Evolutionary conservation across 202 grass and related monocot species (phyloP).

Genomic region (Musa balbisiana): DNA sequence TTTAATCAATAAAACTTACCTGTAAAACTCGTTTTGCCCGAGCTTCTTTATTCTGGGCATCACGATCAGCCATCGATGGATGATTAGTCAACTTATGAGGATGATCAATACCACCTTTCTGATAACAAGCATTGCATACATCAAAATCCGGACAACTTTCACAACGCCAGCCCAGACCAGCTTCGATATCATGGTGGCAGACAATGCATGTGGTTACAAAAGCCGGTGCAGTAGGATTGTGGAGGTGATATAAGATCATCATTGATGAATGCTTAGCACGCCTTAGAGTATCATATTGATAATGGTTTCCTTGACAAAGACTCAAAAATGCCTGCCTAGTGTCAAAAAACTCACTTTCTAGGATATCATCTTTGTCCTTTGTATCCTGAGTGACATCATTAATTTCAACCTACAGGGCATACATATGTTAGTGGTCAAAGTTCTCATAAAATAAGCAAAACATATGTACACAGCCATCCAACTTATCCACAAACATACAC

Average conservation of each 20-base stretch:
- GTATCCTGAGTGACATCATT: conserved; percentile 52
- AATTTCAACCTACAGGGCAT: conserved; percentile 65
- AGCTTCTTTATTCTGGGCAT: conserved; percentile 96
- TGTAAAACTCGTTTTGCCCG: conserved; percentile 82
- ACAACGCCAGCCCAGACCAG: conserved; percentile 89
- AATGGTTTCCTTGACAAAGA: conserved; percentile 99
- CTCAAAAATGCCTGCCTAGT: conserved; percentile 91
- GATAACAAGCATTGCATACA: conserved; percentile 82
- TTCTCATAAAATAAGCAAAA: not conserved
- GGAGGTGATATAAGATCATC: conserved; percentile 98
- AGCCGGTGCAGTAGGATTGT: conserved; percentile 93
- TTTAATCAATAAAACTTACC: conserved; percentile 32
- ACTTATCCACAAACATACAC: not conserved
- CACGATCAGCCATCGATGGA: conserved; percentile 66
- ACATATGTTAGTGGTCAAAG: not conserved
- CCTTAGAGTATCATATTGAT: conserved; percentile 97
- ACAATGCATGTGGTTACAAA: conserved; percentile 80
- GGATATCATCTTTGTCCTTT: conserved; percentile 92
- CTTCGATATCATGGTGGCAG: conserved; percentile 89
- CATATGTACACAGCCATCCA: not conserved
- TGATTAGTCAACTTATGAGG: conserved; percentile 85
- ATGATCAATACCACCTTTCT: conserved; percentile 77
- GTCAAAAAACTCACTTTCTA: conserved; percentile 98
- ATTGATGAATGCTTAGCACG: conserved; percentile 98
- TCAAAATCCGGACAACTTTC: conserved; percentile 97